A percentile compares a stretch with the other conserved stretches of the same genome.
These are phyloP conservation scores for Aspergillus biplanus DNA, from an alignment of 495 filamentous ascomycete genomes.

Conservation along the genomic window DNA sequence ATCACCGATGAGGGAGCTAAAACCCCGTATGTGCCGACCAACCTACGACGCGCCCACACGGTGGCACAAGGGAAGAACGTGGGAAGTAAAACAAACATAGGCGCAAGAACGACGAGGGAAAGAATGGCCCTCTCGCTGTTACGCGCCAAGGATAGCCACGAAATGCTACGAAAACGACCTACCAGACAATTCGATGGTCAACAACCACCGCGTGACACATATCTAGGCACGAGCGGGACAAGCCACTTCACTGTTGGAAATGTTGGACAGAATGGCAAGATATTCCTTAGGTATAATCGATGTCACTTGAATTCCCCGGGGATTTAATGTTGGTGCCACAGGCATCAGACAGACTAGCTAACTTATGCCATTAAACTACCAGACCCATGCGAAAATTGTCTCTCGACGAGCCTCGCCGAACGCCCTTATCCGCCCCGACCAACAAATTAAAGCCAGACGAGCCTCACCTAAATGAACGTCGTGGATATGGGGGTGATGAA, in stretches of 20 bases:
- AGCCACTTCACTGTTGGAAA: constrained; percentile 92
- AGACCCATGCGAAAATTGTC: constrained; percentile 55
- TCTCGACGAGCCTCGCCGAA: constrained; percentile 36
- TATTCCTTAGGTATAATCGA: constrained; percentile 83
- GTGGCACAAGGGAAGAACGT: constrained; percentile 42
- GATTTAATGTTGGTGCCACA: constrained; percentile 12
- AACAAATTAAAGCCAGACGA: constrained; percentile 42
- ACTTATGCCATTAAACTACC: constrained; percentile 34
- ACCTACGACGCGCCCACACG: constrained; percentile 48
- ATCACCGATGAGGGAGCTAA: constrained; percentile 23
- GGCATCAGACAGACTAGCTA: constrained; percentile 21
- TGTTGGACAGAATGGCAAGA: constrained; percentile 89
- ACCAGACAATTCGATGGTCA: constrained; percentile 43
- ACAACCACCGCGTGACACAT: constrained; percentile 35
- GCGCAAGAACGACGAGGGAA: constrained; percentile 36
- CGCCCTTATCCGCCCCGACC: constrained; percentile 32
- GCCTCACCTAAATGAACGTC: constrained; percentile 31
- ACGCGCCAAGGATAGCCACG: constrained; percentile 52
- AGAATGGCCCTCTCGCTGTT: constrained; percentile 39
- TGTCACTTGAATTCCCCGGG: background rate
- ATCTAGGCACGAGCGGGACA: constrained; percentile 52
- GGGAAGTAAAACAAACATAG: constrained; percentile 37
- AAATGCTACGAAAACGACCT: constrained; percentile 47
- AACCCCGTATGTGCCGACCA: constrained; percentile 28
- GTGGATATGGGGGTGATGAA: constrained; percentile 30